These are phyloP conservation scores for Backusella circina DNA, from an alignment of 192 early-diverging fungal species.

Conservation along the genomic window DNA sequence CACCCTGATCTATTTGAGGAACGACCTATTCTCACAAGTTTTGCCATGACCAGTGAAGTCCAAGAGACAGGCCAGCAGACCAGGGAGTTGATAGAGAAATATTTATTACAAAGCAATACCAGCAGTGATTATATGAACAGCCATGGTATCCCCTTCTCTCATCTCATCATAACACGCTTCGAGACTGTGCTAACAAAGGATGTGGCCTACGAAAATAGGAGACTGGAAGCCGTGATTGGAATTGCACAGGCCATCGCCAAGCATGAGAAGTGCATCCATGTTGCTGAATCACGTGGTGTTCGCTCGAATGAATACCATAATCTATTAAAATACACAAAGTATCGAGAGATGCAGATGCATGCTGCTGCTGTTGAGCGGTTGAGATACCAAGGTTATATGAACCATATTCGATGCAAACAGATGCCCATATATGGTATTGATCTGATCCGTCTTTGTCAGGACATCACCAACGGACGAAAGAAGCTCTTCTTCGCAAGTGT, in stretches of 20 bases:
- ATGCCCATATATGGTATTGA: slow-evolving; percentile 41
- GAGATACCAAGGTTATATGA: slow-evolving; percentile 43
- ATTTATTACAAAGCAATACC: not conserved
- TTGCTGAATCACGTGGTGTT: slow-evolving; percentile 23
- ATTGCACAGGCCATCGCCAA: slow-evolving; percentile 22
- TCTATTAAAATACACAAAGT: slow-evolving; percentile 34
- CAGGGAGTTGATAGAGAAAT: not conserved
- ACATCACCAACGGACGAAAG: not conserved
- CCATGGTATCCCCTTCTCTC: slow-evolving; percentile 16
- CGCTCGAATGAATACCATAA: slow-evolving; percentile 37
- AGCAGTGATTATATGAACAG: not conserved
- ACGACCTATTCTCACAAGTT: slow-evolving; percentile 56
- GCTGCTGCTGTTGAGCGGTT: slow-evolving; percentile 28
- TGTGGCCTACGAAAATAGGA: slow-evolving; percentile 17
- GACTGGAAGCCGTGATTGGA: slow-evolving; percentile 18
- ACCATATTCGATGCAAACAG: slow-evolving; percentile 34
- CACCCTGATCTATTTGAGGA: slow-evolving; percentile 53
- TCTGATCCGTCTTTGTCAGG: slow-evolving; percentile 34
- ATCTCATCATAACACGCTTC: slow-evolving; percentile 32
- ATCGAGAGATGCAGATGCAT: slow-evolving; percentile 30
- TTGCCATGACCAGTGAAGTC: slow-evolving; percentile 47
- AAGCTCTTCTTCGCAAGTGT: not conserved
- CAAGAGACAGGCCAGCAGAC: slow-evolving; percentile 22
- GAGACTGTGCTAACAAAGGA: slow-evolving; percentile 23
- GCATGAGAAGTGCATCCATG: slow-evolving; percentile 3